Conservation (phyloP, 2,329 filamentous ascomycete genomes). For the Alternaria hordeiaustralica region DNA sequence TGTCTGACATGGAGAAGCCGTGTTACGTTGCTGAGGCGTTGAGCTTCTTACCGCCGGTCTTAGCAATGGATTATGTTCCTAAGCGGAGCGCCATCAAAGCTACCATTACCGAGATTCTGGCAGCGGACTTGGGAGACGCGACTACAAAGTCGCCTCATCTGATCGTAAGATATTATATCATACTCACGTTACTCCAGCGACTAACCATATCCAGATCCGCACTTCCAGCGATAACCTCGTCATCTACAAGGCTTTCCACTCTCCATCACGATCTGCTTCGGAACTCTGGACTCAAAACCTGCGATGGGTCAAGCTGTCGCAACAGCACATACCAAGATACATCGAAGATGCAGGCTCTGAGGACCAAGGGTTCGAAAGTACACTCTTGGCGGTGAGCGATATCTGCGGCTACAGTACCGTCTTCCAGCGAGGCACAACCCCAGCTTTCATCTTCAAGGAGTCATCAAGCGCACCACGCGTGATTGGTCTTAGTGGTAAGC, state of each 20-base stretch:
- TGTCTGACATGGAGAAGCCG: conserved; percentile 74
- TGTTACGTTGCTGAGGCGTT: conserved; percentile 79
- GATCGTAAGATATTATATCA: conserved; percentile 64
- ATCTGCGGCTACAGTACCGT: conserved; percentile 81
- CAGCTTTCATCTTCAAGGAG: conserved; percentile 83
- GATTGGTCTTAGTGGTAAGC: conserved; percentile 71
- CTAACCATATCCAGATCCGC: conserved; percentile 64
- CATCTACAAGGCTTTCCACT: conserved; percentile 81
- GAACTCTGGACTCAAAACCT: conserved; percentile 64
- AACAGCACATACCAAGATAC: conserved; percentile 69
- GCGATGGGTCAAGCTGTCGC: conserved; percentile 77
- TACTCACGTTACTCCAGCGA: background rate
- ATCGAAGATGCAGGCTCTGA: conserved; percentile 57
- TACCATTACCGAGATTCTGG: conserved; percentile 76
- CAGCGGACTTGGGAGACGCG: conserved; percentile 83
- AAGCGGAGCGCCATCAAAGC: conserved; percentile 76
- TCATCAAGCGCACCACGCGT: conserved; percentile 78
- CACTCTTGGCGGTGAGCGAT: conserved; percentile 66
- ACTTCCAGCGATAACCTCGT: conserved; percentile 82
- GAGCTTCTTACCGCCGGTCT: conserved; percentile 75
- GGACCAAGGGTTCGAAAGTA: conserved; percentile 53
- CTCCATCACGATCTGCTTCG: conserved; percentile 47
- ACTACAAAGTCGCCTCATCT: conserved; percentile 76
- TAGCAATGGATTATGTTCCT: conserved; percentile 73
- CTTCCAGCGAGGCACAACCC: conserved; percentile 80